These are phyloP conservation scores for Spinacia oleracea DNA, from an alignment of 179 eudicot genomes.

Conservation along the genomic window DNA sequence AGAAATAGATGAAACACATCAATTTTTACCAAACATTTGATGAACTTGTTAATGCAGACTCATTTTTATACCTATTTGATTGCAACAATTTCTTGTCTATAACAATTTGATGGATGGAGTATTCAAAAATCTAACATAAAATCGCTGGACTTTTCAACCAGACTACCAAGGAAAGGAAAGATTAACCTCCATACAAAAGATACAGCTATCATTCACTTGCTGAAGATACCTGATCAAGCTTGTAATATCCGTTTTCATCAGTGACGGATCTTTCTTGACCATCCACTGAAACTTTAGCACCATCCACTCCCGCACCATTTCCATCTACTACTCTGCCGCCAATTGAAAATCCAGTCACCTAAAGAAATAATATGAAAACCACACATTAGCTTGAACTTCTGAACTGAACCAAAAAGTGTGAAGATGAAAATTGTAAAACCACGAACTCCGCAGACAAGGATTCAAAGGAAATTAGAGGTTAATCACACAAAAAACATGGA, in stretches of 20 bases:
- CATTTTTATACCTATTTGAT: not conserved
- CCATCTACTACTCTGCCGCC: conserved; percentile 97
- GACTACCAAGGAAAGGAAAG: not conserved
- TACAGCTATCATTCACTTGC: not conserved
- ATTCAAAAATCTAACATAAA: not conserved
- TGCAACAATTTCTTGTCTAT: too few species aligned
- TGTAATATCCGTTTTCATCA: conserved; percentile 85
- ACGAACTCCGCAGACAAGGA: not conserved
- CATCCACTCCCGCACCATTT: conserved; percentile 75
- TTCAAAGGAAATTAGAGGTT: too few species aligned
- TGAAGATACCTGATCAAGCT: conserved; percentile 87
- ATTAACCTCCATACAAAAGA: not conserved
- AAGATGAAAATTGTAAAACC: not conserved
- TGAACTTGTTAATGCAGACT: not conserved
- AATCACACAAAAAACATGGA: not conserved
- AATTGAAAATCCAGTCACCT: conserved; percentile 98
- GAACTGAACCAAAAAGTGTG: not conserved
- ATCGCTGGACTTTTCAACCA: not conserved
- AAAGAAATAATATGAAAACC: conserved; percentile 14
- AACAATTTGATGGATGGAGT: not conserved
- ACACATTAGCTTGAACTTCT: conserved; percentile 4
- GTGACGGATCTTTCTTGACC: conserved; percentile 82
- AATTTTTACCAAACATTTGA: not conserved
- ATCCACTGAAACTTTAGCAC: conserved; percentile 77
- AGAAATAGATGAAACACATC: not conserved